phyloP scores from a whole-genome alignment of 352 stramenopile species.

The Peronospora tabacina region DNA sequence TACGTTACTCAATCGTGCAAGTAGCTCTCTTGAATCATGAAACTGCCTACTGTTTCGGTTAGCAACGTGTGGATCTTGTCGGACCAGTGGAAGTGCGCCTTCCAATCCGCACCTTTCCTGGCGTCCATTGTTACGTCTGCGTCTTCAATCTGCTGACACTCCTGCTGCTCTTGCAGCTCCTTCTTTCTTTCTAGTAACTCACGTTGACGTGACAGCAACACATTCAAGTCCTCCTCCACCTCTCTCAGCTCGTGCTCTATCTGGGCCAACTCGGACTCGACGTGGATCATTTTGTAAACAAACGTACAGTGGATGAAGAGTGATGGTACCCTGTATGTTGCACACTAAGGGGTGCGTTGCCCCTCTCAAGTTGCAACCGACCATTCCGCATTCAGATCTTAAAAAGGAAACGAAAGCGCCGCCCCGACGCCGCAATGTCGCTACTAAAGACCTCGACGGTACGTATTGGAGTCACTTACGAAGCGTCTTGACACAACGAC shows the following conservation, averaged over 20 bases:
- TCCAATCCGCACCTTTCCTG: constrained; percentile 29
- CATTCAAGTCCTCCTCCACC: constrained; percentile 47
- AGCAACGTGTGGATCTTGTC: constrained; percentile 28
- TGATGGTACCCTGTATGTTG: constrained; percentile 14
- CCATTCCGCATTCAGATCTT: constrained; percentile 17
- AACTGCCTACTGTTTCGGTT: constrained; percentile 12
- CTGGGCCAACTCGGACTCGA: constrained; percentile 34
- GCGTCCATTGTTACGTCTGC: neutral
- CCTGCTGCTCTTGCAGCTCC: constrained; percentile 34
- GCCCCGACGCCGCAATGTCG: constrained; percentile 42
- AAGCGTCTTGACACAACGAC: too few relatives aligned
- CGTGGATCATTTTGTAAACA: constrained; percentile 19
- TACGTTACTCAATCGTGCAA: constrained; percentile 3
- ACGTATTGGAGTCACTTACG: neutral
- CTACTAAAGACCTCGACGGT: constrained; percentile 76
- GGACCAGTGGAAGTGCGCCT: constrained; percentile 37
- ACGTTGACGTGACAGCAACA: constrained; percentile 43
- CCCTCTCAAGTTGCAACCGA: constrained; percentile 22
- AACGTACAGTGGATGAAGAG: constrained; percentile 5
- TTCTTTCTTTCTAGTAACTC: constrained; percentile 43
- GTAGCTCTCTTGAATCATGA: neutral
- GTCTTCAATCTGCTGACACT: constrained; percentile 2
- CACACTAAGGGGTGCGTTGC: constrained; percentile 8
- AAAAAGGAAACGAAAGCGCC: constrained; percentile 13
- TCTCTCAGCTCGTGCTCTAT: constrained; percentile 49